Conservation (phyloP, 768 basidiomycete genomes). For the Lyophyllum shimeji region DNA sequence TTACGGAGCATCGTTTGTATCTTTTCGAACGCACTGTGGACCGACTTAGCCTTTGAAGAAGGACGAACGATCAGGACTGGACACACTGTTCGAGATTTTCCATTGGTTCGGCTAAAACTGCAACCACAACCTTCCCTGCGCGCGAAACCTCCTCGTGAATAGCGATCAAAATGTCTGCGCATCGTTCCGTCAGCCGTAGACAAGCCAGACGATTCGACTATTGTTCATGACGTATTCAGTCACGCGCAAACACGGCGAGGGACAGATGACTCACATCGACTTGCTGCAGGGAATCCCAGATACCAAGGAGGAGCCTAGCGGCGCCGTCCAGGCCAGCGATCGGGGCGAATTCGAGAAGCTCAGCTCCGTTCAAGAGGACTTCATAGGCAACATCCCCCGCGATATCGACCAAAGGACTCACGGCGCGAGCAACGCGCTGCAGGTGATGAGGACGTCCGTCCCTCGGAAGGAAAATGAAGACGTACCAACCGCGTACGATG, state of each 20-base stretch:
- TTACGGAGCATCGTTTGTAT: constrained; percentile 53
- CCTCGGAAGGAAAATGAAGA: no score
- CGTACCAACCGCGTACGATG: constrained; percentile 1
- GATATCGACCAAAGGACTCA: constrained; percentile 32
- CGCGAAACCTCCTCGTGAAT: constrained; percentile 59
- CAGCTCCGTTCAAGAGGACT: constrained; percentile 29
- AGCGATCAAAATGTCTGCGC: constrained; percentile 61
- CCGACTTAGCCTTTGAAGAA: background rate
- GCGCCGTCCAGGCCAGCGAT: constrained; percentile 51
- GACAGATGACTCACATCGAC: constrained; percentile 51
- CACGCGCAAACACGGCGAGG: background rate
- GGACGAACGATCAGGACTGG: background rate
- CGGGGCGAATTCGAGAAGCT: constrained; percentile 45
- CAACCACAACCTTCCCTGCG: constrained; percentile 47
- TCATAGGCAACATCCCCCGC: constrained; percentile 36
- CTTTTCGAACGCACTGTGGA: constrained; percentile 35
- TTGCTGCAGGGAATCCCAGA: constrained; percentile 60
- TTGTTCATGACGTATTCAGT: background rate
- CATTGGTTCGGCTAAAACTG: constrained; percentile 51
- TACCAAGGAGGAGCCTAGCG: constrained; percentile 50
- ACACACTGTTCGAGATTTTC: constrained; percentile 46
- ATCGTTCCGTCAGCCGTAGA: constrained; percentile 69
- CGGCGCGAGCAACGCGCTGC: constrained; percentile 33
- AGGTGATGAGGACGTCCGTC: background rate
- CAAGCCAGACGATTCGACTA: constrained; percentile 71